phyloP scores from a whole-genome alignment of 352 stramenopile genomes.

The Phytophthora hybrid region DNA sequence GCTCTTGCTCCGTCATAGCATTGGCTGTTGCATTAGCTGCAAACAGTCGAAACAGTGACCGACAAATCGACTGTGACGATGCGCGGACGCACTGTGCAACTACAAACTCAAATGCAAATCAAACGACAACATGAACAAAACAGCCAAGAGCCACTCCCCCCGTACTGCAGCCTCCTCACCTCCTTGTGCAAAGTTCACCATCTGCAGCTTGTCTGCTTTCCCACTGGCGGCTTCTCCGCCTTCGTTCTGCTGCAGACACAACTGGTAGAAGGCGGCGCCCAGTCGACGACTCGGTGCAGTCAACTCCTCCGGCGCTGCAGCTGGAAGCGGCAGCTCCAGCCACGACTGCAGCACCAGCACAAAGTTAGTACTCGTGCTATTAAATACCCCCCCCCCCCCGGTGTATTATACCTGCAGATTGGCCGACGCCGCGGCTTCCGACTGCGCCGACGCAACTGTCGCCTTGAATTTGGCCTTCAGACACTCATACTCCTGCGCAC shows the following conservation, averaged over 20 bases:
- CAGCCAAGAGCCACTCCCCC: not conserved
- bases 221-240: conserved; percentile 19
- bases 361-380: not conserved
- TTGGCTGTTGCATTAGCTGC: conserved; percentile 30
- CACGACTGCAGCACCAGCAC: conserved; percentile 37
- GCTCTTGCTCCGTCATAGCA: conserved; percentile 48
- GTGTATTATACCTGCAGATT: conserved; percentile 57
- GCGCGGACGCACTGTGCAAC: conserved; percentile 72
- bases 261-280: conserved; percentile 56
- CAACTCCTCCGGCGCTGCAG: conserved; percentile 39
- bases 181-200: conserved; percentile 71
- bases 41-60: conserved; percentile 70
- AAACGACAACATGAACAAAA: not conserved
- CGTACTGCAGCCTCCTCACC: conserved; percentile 37
- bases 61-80: conserved; percentile 67
- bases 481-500: conserved; percentile 70
- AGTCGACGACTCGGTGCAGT: conserved; percentile 33
- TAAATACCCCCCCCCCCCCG: not conserved
- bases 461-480: conserved; percentile 59
- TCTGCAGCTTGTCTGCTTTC: conserved; percentile 35
- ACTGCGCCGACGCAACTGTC: conserved; percentile 32
- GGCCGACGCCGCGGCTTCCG: conserved; percentile 26
- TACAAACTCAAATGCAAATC: conserved; percentile 25
- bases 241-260: conserved; percentile 55
- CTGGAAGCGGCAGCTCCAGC: conserved; percentile 51